Base-by-base conservation (phyloP, 306 rosid species). In the Ormosia semicastrata region DNA sequence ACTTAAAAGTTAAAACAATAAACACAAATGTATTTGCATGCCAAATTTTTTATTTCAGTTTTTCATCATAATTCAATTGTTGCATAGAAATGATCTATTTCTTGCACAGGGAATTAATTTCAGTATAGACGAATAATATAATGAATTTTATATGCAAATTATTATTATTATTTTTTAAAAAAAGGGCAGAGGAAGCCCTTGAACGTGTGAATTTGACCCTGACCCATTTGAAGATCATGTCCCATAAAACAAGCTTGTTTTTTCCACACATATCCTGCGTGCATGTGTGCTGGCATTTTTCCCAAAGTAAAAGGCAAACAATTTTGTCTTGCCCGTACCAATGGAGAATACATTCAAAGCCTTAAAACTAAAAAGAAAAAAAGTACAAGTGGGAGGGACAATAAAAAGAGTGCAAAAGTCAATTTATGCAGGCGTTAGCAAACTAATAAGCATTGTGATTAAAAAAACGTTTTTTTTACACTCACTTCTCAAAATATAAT, bases 391-490 rank as follows among this genome's bases (percentile, higher is more conserved):
- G 71, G 39, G 52, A 69, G 71, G 73, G 83, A 81, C 49, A 85
- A 52, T 46, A 69, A 59, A 59, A 74, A 80, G 79, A 70, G 73
- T 63, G 73, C 74, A 72, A 84, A 86, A 89, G 94, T 89, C 89
- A 91, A 89, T 86, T 54, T 79, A 82, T 58, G 87, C 80, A 78
- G 89, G 89, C 90, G 87, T 73, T 79, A 80, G 84, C 88, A 90
- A 78, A 73, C 82, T 43, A 78, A 53, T 78, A 79, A 13, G 24
- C 24, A 24, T 1, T 24, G 24, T 24, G 24, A 24, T 24, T 24
- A 24, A 24, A 24, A 24, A 24, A 24, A 24, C 1, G 1, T 0
- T 24, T 24, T 24, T 24, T 24, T 24, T 24, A 24, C 24, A 24
- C 24, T 24, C 24, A 24, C 1, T 24, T 24, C 1, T 24, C 24